Base-by-base conservation (phyloP, 108 stramenopile species). In the Cyclotella baltica region DNA sequence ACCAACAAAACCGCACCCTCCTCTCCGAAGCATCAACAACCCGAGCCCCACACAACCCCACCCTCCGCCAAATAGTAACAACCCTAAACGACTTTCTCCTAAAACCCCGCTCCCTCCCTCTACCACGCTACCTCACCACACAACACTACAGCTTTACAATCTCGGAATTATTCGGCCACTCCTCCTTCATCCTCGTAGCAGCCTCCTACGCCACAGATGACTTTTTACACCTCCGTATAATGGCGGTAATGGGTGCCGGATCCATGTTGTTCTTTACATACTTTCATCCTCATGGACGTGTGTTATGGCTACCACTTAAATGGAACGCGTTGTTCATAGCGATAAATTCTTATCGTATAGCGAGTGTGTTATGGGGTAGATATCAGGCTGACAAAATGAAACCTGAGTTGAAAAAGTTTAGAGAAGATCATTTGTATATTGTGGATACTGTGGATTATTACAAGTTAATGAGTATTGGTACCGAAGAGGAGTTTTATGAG, bases 251-350 rank as follows among this genome's bases (percentile, higher is more conserved):
- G 11, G 92, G 92, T 51, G 83, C 85, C 20, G 72, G 89, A 1
- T 83, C 84, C 65, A 96, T 96, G 92, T 67, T 92, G 20, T 70
- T 90, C 13, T 96, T 96, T 78, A 80, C 92, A 0, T 96, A 96
- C 81, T 93, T 92, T 84, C 95, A 96, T 85, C 95, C 95, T 0
- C 91, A 96, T 62, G 95, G 95, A 28, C 78, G 90, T 34, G 83
- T 91, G 0, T 63, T 96, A 25, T 96, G 95, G 95, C 68, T 96
- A 19, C 95, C 95, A 6, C 87, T 91, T 70, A 88, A 91, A 48
- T 96, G 95, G 95, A 96, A 96, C 63, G 37, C 79, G 23, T 65
- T 93, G 25, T 96, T 96, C 63, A 93, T 92, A 51, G 83, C 78
- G 10, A 79, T 96, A 22, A 96, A 96, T 61, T 66, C 73, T 0